A percentile compares a stretch with the other conserved stretches of the same genome.
Conservation (phyloP, 768 basidiomycete genomes). For the Pholiota conissans region DNA sequence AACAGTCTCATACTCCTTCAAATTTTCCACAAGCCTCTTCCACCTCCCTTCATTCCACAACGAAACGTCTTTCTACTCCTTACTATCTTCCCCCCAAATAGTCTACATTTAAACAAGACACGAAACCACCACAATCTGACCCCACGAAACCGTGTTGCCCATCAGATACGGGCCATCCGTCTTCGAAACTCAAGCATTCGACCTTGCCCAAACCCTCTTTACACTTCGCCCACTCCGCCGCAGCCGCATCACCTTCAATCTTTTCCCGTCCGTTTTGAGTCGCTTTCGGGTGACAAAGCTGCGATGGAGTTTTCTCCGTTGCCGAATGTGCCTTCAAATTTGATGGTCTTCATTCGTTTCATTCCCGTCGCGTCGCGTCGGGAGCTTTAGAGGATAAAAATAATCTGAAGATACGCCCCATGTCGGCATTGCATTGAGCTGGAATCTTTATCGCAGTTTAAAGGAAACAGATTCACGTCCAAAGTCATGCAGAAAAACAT, state of each 20-base stretch:
- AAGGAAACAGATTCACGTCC: too few species aligned
- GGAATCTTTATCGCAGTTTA: too few species aligned
- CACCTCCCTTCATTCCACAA: conserved; percentile 32
- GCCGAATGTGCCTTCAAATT: too few species aligned
- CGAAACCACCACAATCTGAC: conserved; percentile 27
- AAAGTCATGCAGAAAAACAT: too few species aligned
- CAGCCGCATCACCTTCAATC: conserved; percentile 27
- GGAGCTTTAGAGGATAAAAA: too few species aligned
- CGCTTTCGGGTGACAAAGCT: too few species aligned
- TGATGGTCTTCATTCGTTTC: too few species aligned
- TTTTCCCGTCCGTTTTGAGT: too few species aligned
- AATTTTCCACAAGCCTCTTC: conserved; percentile 19
- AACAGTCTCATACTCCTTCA: not conserved
- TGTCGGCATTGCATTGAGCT: too few species aligned
- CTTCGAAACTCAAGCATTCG: conserved; percentile 21
- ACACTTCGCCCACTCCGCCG: conserved; percentile 24
- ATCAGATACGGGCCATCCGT: conserved; percentile 29
- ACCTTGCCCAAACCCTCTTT: conserved; percentile 19
- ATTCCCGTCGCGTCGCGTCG: too few species aligned
- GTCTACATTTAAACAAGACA: conserved; percentile 19
- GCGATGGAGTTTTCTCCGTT: too few species aligned
- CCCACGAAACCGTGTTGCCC: conserved; percentile 33
- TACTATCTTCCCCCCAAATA: conserved; percentile 30
- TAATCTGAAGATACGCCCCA: too few species aligned
- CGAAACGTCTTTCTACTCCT: conserved; percentile 32